Percentiles rank a stretch among this genome's conserved stretches.
Evolutionary conservation across 768 basidiomycete species (phyloP).

Genomic region (Leccinum obscurum): DNA sequence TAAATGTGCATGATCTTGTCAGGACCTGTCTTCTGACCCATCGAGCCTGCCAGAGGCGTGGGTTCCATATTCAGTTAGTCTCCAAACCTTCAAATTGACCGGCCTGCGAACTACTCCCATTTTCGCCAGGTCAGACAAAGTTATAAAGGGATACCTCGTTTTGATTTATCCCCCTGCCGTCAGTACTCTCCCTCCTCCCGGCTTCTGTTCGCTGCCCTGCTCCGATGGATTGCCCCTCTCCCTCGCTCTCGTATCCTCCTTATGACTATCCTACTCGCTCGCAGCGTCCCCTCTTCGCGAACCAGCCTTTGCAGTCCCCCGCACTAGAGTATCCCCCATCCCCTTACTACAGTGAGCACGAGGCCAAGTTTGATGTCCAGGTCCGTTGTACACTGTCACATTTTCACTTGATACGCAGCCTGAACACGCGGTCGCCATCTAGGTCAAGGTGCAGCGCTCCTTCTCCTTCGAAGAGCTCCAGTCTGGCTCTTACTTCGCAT

Average conservation of each 20-base stretch:
- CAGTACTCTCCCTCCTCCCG: conserved; percentile 9
- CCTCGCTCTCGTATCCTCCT: not conserved
- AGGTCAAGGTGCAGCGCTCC: conserved; percentile 33
- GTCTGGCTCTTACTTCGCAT: conserved; percentile 31
- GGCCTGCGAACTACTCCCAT: conserved; percentile 20
- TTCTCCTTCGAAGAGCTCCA: conserved; percentile 37
- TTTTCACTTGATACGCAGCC: not conserved
- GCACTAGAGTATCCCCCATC: not conserved
- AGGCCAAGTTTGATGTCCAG: conserved; percentile 27
- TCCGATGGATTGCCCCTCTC: conserved; percentile 15
- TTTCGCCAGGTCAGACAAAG: conserved; percentile 26
- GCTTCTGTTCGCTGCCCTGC: conserved; percentile 10
- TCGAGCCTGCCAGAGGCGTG: conserved; percentile 33
- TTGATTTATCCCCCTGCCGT: conserved; percentile 22
- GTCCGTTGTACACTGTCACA: conserved; percentile 2
- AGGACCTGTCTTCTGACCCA: conserved; percentile 30
- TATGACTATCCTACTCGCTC: not conserved
- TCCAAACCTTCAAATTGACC: conserved; percentile 16
- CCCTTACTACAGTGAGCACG: conserved; percentile 9
- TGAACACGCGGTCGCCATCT: conserved; percentile 1
- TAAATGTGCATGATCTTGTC: conserved; percentile 30
- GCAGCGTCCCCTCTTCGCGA: conserved; percentile 1
- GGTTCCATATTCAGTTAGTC: conserved; percentile 31
- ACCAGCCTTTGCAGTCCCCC: conserved; percentile 6
- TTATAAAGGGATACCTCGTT: conserved; percentile 30